These are phyloP conservation scores for Spencermartinsiella ligniputridi DNA, from an alignment of 1,139 yeast genomes.

Conservation along the genomic window DNA sequence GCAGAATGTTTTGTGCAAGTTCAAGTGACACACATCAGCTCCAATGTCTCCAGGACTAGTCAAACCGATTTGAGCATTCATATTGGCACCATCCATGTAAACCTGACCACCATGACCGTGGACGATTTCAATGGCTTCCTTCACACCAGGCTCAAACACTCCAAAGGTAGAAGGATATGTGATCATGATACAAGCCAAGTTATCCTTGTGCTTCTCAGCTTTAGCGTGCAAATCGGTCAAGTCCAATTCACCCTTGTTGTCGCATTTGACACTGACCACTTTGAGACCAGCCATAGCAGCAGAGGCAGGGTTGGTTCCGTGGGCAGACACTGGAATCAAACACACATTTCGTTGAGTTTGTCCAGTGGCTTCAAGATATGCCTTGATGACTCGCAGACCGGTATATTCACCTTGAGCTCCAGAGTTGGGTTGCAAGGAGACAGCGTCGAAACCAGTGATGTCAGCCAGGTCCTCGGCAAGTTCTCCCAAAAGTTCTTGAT, in stretches of 20 bases:
- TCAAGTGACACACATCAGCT: constrained; percentile 98
- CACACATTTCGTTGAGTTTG: constrained; percentile 77
- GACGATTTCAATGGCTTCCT: constrained; percentile 75
- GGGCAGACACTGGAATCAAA: constrained; percentile 94
- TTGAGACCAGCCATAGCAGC: constrained; percentile 97
- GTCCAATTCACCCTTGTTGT: constrained; percentile 80
- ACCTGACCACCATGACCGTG: constrained; percentile 92
- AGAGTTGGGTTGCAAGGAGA: constrained; percentile 92
- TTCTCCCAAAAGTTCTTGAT: constrained; percentile 65
- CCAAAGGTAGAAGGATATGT: constrained; percentile 98
- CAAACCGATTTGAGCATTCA: constrained; percentile 98
- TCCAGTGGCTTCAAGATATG: constrained; percentile 70
- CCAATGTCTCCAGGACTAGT: constrained; percentile 98
- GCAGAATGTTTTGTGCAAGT: constrained; percentile 94
- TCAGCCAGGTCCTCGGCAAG: constrained; percentile 82
- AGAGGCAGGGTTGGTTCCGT: constrained; percentile 97
- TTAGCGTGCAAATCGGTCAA: constrained; percentile 67
- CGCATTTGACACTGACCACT: constrained; percentile 88
- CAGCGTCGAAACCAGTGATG: constrained; percentile 92
- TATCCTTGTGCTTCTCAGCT: constrained; percentile 63
- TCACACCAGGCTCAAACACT: constrained; percentile 87
- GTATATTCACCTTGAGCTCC: constrained; percentile 99
- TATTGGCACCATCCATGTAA: constrained; percentile 96
- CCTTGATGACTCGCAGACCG: constrained; percentile 81
- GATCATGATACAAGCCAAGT: constrained; percentile 88